These are phyloP conservation scores for Aspergillus brunneoviolaceus DNA, from an alignment of 2,329 filamentous ascomycete genomes.

Conservation along the genomic window DNA sequence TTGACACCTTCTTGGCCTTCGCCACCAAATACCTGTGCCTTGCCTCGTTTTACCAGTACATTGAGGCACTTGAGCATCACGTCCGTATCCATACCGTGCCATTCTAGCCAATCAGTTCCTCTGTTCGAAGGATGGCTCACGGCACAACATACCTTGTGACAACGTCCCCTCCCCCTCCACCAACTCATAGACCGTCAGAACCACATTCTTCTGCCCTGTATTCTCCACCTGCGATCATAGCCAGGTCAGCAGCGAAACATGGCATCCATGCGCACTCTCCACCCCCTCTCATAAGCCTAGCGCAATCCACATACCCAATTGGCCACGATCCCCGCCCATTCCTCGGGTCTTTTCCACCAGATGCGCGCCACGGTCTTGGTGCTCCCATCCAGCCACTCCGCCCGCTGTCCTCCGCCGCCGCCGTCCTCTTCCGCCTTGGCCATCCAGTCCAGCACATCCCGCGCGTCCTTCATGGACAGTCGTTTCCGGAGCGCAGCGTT, in stretches of 20 bases:
- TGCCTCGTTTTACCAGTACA: slow-evolving; percentile 82
- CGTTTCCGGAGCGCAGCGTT: slow-evolving; percentile 47
- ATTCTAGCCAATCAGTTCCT: slow-evolving; percentile 55
- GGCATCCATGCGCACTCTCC: no score
- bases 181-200: slow-evolving; percentile 91
- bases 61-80: slow-evolving; percentile 76
- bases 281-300: neutral
- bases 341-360: slow-evolving; percentile 82
- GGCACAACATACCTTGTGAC: slow-evolving; percentile 57
- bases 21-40: slow-evolving; percentile 87
- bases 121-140: neutral
- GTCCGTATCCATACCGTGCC: slow-evolving; percentile 83
- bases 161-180: slow-evolving; percentile 78
- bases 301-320: slow-evolving; percentile 58
- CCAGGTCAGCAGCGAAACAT: neutral
- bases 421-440: slow-evolving; percentile 43
- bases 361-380: slow-evolving; percentile 66
- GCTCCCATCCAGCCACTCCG: slow-evolving; percentile 59
- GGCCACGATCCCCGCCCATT: slow-evolving; percentile 81
- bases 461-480: slow-evolving; percentile 54
- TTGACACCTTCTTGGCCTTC: slow-evolving; percentile 91
- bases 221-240: slow-evolving; percentile 58
- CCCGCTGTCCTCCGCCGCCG: slow-evolving; percentile 50
- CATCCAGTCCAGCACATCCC: slow-evolving; percentile 59
- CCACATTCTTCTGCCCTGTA: slow-evolving; percentile 82